Evolutionary conservation across 768 basidiomycete genomes (phyloP), one percentile per base, ranked within the genome.

Genomic region (Serendipita vermifera): DNA sequence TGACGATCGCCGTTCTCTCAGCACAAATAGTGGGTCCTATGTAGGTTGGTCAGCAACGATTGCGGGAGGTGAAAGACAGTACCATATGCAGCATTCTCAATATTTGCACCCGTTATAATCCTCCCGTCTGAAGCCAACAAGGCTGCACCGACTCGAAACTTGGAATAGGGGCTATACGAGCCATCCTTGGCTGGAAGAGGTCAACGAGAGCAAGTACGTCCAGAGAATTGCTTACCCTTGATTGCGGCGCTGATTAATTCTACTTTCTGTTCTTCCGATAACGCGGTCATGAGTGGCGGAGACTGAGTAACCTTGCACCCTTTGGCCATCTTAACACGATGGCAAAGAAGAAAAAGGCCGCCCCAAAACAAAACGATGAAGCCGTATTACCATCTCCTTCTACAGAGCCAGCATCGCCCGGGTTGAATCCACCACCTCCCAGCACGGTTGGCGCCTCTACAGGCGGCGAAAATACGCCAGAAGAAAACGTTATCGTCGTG

Each of bases 71-170:
- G 20, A 43, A 24, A 43, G 20, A 22, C 17, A 13, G 11, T 17
- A 92, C 93, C 91, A 63, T 89, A 88, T 0, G 86, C 85, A 0
- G 90, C 91, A 63, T 96, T 97, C 72, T 99, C 96, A 59, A 98
- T 77, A 66, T 96, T 97, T 29, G 85, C 83, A 3, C 94, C 92
- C 59, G 78, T 83, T 58, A 94, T 79, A 20, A 94, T 77, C 6
- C 72, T 67, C 0, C 87, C 88, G 38, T 84, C 78, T 0, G 76
- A 65, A 2, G 82, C 72, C 15, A 97, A 69, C 9, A 97, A 69
- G 1, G 91, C 87, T 0, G 92, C 93, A 0, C 94, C 94, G 14
- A 97, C 94, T 5, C 84, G 81, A 65, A 99, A 96, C 29, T 89
- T 83, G 27, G 90, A 92, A 70, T 96, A 98, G 0, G 81, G 88